Conservation (phyloP, 805 yeast species). For the Starmerella roubikii region DNA sequence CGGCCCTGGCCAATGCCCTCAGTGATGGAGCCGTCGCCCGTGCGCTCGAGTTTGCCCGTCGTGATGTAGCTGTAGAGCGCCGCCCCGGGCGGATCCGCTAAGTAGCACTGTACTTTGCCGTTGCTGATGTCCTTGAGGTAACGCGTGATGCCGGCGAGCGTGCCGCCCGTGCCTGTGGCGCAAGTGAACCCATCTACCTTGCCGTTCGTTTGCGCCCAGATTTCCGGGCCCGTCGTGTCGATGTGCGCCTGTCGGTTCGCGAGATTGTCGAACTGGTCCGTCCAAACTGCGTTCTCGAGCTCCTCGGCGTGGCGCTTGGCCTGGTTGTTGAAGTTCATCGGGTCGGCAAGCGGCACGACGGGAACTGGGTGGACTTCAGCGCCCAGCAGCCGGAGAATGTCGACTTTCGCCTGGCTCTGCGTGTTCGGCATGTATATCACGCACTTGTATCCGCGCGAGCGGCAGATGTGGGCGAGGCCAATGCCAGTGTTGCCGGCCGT, state of each 20-base stretch:
- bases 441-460: constrained; percentile 72
- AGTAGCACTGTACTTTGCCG: constrained; percentile 46
- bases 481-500: constrained; percentile 96
- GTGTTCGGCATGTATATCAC: constrained; percentile 87
- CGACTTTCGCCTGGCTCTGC: constrained; percentile 68
- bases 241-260: constrained; percentile 83
- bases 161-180: constrained; percentile 88
- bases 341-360: constrained; percentile 69
- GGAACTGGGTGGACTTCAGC: constrained; percentile 85
- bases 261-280: constrained; percentile 79
- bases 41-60: constrained; percentile 56
- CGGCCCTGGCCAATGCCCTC: constrained; percentile 97
- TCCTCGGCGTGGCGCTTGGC: constrained; percentile 73
- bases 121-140: constrained; percentile 57
- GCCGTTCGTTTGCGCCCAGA: constrained; percentile 72
- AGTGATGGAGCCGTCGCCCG: constrained; percentile 69
- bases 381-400: constrained; percentile 59
- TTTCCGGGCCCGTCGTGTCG: constrained; percentile 85
- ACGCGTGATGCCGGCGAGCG: constrained; percentile 74
- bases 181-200: constrained; percentile 76
- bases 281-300: constrained; percentile 75
- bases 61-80: constrained; percentile 67
- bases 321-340: constrained; percentile 75
- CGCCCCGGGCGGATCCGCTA: constrained; percentile 93
- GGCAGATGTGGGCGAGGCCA: constrained; percentile 65